A percentile compares a stretch with the other conserved stretches of the same genome.
Conservation (phyloP, 768 basidiomycete species). For the Collybia sordida region DNA sequence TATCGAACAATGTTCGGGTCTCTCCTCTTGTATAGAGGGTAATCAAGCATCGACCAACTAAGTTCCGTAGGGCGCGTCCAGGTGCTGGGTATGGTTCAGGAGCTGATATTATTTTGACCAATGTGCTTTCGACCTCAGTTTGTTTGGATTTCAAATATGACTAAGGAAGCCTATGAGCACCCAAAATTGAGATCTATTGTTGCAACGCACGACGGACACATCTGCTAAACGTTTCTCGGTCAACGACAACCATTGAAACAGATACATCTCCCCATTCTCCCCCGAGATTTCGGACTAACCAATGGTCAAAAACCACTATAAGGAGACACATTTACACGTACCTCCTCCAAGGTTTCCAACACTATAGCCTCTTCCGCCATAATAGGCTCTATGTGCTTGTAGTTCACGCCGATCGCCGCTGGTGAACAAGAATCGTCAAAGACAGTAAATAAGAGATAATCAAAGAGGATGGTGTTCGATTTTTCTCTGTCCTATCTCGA, state of each 20-base stretch:
- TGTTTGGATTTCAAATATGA: slow-evolving; percentile 67
- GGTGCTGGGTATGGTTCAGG: slow-evolving; percentile 74
- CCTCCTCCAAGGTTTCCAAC: slow-evolving; percentile 31
- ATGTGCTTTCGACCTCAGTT: slow-evolving; percentile 53
- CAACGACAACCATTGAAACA: slow-evolving; percentile 81
- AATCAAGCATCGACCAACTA: slow-evolving; percentile 77
- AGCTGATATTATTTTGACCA: slow-evolving; percentile 69
- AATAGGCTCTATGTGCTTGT: neutral
- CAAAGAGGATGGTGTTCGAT: too few relatives aligned
- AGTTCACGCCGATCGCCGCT: neutral
- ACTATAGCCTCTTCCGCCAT: slow-evolving; percentile 9
- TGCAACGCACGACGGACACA: slow-evolving; percentile 48
- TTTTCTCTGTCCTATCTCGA: too few relatives aligned
- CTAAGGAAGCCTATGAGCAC: slow-evolving; percentile 35
- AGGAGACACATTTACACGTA: slow-evolving; percentile 5
- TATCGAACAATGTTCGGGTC: slow-evolving; percentile 83
- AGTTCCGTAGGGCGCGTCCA: slow-evolving; percentile 81
- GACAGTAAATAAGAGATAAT: neutral
- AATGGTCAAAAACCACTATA: slow-evolving; percentile 4
- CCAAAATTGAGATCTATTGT: neutral
- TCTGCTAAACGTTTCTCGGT: slow-evolving; percentile 58
- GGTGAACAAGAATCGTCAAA: neutral
- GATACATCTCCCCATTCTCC: slow-evolving; percentile 79
- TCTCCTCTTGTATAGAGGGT: slow-evolving; percentile 78
- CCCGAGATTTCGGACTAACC: slow-evolving; percentile 62